Percentiles rank a stretch among this genome's conserved stretches.
Conservation (phyloP, 495 filamentous ascomycete genomes). For the Annulohypoxylon stygium region DNA sequence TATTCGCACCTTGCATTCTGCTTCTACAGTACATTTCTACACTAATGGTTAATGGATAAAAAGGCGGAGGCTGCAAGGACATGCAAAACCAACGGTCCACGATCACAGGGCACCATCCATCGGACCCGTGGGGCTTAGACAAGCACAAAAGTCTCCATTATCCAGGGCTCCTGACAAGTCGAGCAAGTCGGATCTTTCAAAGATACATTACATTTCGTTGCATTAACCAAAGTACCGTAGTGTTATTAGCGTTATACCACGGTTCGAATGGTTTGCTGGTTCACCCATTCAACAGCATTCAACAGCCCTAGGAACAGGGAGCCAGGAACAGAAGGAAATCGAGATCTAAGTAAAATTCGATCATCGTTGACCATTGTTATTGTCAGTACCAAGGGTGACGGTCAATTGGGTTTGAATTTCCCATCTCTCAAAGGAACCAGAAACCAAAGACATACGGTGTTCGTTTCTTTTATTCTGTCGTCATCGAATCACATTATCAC, state of each 20-base stretch:
- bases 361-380: background rate
- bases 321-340: background rate
- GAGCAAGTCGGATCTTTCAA: conserved; percentile 13
- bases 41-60: conserved; percentile 24
- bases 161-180: conserved; percentile 1
- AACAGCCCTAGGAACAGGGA: conserved; percentile 12
- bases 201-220: conserved; percentile 4
- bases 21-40: background rate
- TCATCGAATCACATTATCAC: conserved; percentile 6
- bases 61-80: conserved; percentile 38
- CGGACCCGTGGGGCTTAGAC: conserved; percentile 43
- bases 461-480: conserved; percentile 14
- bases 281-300: background rate
- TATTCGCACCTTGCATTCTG: background rate
- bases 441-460: conserved; percentile 3
- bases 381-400: background rate
- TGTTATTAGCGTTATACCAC: background rate
- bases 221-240: background rate
- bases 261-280: too few relatives aligned
- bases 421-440: background rate
- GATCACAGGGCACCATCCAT: conserved; percentile 9
- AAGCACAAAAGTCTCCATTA: conserved; percentile 15
- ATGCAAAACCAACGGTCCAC: conserved; percentile 30
- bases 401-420: conserved; percentile 7
- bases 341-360: conserved; percentile 20